Evolutionary conservation across 768 basidiomycete genomes (phyloP).

Genomic region (Coprinopsis marcescibilis): DNA sequence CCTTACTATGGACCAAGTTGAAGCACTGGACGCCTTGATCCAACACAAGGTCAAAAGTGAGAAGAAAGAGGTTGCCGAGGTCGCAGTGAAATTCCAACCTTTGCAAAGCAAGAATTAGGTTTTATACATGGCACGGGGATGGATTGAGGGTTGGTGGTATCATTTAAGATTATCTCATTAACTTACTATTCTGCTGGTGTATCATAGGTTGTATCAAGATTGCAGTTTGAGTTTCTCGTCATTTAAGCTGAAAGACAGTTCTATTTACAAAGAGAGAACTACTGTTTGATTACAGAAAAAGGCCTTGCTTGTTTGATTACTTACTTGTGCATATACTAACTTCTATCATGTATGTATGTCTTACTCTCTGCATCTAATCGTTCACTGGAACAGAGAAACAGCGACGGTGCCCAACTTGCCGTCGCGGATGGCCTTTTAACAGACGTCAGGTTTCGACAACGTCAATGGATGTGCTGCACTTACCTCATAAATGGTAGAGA

Average conservation of each 20-base stretch:
- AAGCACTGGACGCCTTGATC: slow-evolving; percentile 59
- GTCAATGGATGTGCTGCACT: too few relatives aligned
- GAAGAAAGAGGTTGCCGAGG: slow-evolving; percentile 67
- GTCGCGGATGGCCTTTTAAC: slow-evolving; percentile 54
- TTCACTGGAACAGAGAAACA: slow-evolving; percentile 42
- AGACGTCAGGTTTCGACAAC: too few relatives aligned
- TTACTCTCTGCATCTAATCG: neutral
- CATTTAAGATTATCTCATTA: too few relatives aligned
- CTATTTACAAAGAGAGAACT: neutral
- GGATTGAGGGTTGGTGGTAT: too few relatives aligned
- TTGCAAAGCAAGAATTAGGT: too few relatives aligned
- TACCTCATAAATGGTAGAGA: slow-evolving; percentile 70
- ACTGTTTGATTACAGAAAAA: neutral
- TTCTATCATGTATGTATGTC: neutral
- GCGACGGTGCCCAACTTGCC: slow-evolving; percentile 59
- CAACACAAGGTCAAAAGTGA: slow-evolving; percentile 44
- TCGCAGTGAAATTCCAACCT: slow-evolving; percentile 58
- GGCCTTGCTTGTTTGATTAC: neutral
- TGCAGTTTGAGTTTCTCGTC: neutral
- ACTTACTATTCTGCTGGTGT: too few relatives aligned
- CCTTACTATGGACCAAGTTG: slow-evolving; percentile 53
- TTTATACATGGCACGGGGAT: too few relatives aligned
- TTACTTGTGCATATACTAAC: neutral
- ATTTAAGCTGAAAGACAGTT: neutral
- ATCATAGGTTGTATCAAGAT: neutral